Base-by-base conservation (phyloP, 495 filamentous ascomycete genomes). In the Hypoxylon trugodes region DNA sequence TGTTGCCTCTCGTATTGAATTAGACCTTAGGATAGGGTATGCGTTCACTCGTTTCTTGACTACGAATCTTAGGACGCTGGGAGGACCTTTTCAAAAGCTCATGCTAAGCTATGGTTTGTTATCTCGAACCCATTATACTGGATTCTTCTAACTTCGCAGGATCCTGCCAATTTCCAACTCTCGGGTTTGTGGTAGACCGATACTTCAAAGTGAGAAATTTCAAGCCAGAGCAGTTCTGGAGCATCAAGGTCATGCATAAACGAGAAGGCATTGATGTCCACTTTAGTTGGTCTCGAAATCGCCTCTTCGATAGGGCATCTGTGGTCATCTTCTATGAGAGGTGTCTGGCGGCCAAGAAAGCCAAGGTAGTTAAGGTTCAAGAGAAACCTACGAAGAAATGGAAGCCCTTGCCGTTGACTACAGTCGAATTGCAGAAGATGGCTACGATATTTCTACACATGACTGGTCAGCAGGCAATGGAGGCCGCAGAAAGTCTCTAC, bases 381-480 rank as follows among this genome's bases (percentile, higher is more conserved):
- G 89, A 90, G 69, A 97, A 96, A 73, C 92, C 92, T 1, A 96
- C 93, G 13, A 93, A 88, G 65, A 97, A 96, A 77, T 96, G 89
- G 92, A 90, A 91, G 66, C 95, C 95, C 1, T 72, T 98, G 26
- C 95, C 95, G 1, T 79, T 98, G 65, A 98, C 95, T 0, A 98
- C 95, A 0, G 91, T 98, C n/a, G 96, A 98, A 66, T 77, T 98
- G n/a, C 95, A 98, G 70, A 98, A 97, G 80, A 92, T 92, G 81
- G 95, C 96, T 15, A 95, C 87, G 61, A 81, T 84, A 46, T 96
- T 93, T 68, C 81, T 98, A 9, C 83, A 87, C 15, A 87, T 98
- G 84, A 90, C 90, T 57, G 90, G 91, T 76, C 87, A 96, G 56
- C 77, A 85, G 35, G 91, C 96, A 35, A 96, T 98, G 93, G 88